These are phyloP conservation scores for Fraxinus ornus DNA, from an alignment of 305 asterid genomes.

Conservation along the genomic window DNA sequence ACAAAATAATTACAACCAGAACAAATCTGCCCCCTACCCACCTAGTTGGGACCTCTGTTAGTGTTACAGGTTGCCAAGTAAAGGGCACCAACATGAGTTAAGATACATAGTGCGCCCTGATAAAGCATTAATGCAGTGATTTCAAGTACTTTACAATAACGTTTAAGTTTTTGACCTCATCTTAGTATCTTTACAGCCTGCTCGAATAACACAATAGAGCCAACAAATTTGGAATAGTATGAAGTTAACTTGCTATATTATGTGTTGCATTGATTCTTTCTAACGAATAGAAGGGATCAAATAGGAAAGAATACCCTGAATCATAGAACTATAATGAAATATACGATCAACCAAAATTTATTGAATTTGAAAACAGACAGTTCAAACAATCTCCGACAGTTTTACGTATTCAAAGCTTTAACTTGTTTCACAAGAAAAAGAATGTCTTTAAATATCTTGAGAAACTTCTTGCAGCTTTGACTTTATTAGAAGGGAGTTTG, in stretches of 20 bases:
- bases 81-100: background rate
- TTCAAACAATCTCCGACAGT: too few species aligned
- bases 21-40: background rate
- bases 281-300: background rate
- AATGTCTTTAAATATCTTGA: background rate
- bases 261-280: background rate
- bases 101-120: background rate
- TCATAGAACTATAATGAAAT: too few species aligned
- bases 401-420: background rate
- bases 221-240: background rate
- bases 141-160: background rate
- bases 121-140: too few species aligned
- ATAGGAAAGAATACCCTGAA: background rate
- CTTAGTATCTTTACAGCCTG: background rate
- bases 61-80: background rate
- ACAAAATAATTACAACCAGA: background rate
- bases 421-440: too few species aligned
- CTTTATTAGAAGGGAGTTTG: background rate
- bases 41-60: background rate
- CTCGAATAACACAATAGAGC: background rate
- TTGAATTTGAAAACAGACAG: too few species aligned
- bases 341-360: too few species aligned
- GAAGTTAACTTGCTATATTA: background rate
- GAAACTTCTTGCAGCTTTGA: background rate
- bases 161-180: background rate